These are phyloP conservation scores for Spathaspora girioi DNA, from an alignment of 805 yeast genomes.

Conservation along the genomic window DNA sequence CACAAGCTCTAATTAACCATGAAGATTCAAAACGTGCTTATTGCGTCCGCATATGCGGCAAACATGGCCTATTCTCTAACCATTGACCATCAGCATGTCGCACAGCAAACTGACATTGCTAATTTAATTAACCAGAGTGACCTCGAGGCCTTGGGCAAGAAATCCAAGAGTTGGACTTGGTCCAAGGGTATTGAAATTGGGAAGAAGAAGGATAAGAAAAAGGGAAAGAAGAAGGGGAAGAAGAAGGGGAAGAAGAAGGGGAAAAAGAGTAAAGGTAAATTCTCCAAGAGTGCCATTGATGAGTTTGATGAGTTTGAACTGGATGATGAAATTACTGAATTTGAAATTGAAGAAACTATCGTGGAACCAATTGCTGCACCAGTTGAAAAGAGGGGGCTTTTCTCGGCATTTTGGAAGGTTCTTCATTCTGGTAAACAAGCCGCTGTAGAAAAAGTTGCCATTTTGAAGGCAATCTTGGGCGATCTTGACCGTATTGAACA, in stretches of 20 bases:
- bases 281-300: neutral
- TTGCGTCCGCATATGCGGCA: neutral
- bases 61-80: neutral
- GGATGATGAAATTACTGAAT: neutral
- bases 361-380: too few species aligned
- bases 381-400: slow-evolving; percentile 3
- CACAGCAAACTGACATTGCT: neutral
- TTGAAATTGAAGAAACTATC: neutral
- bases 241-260: slow-evolving; percentile 13
- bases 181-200: slow-evolving; percentile 2
- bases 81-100: neutral
- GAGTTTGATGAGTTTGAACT: neutral
- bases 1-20: neutral
- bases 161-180: slow-evolving; percentile 1
- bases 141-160: neutral
- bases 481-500: slow-evolving; percentile 5
- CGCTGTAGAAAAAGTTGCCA: slow-evolving; percentile 4
- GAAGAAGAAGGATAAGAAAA: slow-evolving; percentile 13
- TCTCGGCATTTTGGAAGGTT: slow-evolving; percentile 6
- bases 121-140: neutral
- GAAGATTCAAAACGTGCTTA: neutral
- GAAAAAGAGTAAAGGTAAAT: slow-evolving; percentile 17
- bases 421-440: slow-evolving; percentile 5
- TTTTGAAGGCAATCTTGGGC: slow-evolving; percentile 5
- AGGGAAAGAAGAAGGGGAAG: slow-evolving; percentile 12